Base-by-base conservation (phyloP, 202 grass and related monocot genomes). In the Panicum virgatum region DNA sequence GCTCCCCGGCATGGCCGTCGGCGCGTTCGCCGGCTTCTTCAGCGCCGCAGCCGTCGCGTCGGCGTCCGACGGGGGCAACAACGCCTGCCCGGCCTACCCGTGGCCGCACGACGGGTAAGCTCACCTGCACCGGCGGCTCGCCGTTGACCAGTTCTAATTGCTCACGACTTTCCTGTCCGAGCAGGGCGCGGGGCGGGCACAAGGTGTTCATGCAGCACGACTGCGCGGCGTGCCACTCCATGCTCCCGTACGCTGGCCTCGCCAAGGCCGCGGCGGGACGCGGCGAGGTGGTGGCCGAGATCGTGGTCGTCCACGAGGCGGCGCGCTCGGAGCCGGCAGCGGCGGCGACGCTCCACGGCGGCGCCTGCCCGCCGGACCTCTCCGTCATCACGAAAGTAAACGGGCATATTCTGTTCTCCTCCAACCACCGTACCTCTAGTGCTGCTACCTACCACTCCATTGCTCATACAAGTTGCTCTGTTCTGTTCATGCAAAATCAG, bases 151-250 rank as follows among this genome's bases (percentile, higher is more conserved):
- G 40, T 25, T 62, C 12, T 1, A n/a, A n/a, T n/a, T n/a, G n/a
- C 26, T 15, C 38, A 60, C 10, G n/a, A 9, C 36, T 38, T 19
- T n/a, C 2, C 7, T 38, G 25, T 19, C 1, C 15, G 72, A 23
- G 80, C 90, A 92, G 90, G 48, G 46, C 71, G 10, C 80, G 78
- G 18, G 76, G 86, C 32, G 80, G 83, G 20, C 58, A 64, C 5
- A 82, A 89, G 81, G 80, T 87, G 72, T 92, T 84, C 80, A 86
- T 86, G 81, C 87, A 89, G 77, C 66, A 78, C 66, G 76, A 78
- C 81, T 92, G 90, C 84, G 67, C 90, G 0, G 80, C 90, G 72
- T 92, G 90, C 86, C 90, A 92, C 77, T 75, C 80, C 68, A 72
- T 68, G 76, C 87, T 88, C 62, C 90, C 86, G 39, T 72, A 89